Base-by-base conservation (phyloP, 306 rosid species). In the Casuarina glauca region DNA sequence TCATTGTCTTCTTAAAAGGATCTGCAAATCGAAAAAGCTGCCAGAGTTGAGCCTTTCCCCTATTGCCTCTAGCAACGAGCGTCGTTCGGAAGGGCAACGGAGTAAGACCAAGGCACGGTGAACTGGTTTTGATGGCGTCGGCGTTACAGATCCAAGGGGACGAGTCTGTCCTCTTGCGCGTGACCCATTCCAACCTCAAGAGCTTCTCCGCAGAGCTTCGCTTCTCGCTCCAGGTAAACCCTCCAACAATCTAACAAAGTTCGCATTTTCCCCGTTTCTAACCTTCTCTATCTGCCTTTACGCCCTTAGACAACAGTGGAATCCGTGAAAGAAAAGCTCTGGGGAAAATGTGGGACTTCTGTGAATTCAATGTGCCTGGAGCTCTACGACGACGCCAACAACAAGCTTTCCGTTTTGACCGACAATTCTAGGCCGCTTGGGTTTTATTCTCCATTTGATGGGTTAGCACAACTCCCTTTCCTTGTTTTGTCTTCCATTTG, bases 301-400 rank as follows among this genome's bases (percentile, higher is more conserved):
- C 35, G 74, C 10, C 50, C 5, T 51, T 82, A 91, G 92, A 83
- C 80, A 72, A 80, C 91, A 0, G 91, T 92, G 78, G 98, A 90
- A 80, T 79, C 85, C 10, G 88, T 89, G 9, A 92, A 94, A 76
- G 98, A 94, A 3, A 94, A 94, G 84, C 85, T 94, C 1, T 90
- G 97, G 93, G 88, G 77, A 69, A 94, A 85, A 90, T 89, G 96
- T 16, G 97, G 97, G 10, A 88, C 97, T 50, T 85, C 93, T 2
- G 92, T 92, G 5, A 80, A 85, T 71, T 90, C 96, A 1, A 94
- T 94, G 98, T 69, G 85, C 35, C 90, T 92, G 2, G 85, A 88
- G 75, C 94, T 94, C 58, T 90, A 83, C 64, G 97, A 90, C n/a
- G 96, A 90, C 6, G 9, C 77, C 44, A 78, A 82, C 83, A 71